Percentiles rank a stretch among this genome's conserved stretches.
These are phyloP conservation scores for Leptomonas pyrrhocoris DNA, from an alignment of 208 protist species.

Conservation along the genomic window DNA sequence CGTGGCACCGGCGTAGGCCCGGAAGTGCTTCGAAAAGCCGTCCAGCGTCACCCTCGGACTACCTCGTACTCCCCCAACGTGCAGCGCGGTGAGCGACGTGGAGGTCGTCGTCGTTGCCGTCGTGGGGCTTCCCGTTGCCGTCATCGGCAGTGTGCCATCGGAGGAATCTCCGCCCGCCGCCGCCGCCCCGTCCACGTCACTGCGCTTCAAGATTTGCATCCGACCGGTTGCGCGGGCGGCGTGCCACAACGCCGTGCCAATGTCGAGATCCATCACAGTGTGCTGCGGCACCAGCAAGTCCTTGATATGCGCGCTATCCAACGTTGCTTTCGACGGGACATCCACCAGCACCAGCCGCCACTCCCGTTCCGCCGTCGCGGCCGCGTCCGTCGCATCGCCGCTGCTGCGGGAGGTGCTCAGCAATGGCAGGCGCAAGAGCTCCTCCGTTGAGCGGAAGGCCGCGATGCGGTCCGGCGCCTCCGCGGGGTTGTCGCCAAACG, in stretches of 20 bases:
- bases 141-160: constrained; percentile 12
- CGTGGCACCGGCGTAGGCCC: constrained; percentile 21
- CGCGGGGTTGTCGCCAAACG: constrained; percentile 83
- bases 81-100: not conserved
- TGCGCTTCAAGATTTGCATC: constrained; percentile 64
- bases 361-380: constrained; percentile 43
- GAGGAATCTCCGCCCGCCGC: constrained; percentile 1
- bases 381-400: not conserved
- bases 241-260: constrained; percentile 95
- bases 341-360: constrained; percentile 93
- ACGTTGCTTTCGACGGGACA: constrained; percentile 46
- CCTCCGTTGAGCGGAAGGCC: constrained; percentile 70
- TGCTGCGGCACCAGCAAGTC: constrained; percentile 75
- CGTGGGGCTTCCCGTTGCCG: constrained; percentile 4
- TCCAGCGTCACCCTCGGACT: constrained; percentile 27
- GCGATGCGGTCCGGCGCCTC: constrained; percentile 87
- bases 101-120: not conserved
- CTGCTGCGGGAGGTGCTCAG: constrained; percentile 18
- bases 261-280: constrained; percentile 96
- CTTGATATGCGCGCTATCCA: constrained; percentile 53
- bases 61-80: not conserved
- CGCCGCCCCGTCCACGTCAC: constrained; percentile 31
- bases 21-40: constrained; percentile 50
- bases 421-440: constrained; percentile 79
- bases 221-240: constrained; percentile 82